Evolutionary conservation across 768 basidiomycete species (phyloP).

Genomic region (Rubroboletus pulcherrimus): DNA sequence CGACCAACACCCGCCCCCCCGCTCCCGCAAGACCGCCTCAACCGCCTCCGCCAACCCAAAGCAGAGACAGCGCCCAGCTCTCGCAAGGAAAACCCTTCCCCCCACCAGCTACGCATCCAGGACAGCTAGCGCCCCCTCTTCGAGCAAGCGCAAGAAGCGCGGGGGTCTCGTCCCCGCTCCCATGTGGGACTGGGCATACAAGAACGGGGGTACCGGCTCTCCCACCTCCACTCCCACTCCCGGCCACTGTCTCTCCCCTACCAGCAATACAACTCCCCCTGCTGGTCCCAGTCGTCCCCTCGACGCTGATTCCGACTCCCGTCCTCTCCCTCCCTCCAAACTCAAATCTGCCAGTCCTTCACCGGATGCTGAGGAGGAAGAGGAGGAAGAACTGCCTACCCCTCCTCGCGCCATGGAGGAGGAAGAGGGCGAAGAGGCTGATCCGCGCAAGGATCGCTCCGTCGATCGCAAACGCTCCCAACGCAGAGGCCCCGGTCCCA

Average conservation of each 20-base stretch:
- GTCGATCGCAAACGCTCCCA: conserved; percentile 5
- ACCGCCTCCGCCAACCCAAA: neutral
- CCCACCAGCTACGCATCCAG: conserved; percentile 1
- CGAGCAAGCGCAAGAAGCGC: conserved; percentile 45
- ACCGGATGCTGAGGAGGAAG: conserved; percentile 35
- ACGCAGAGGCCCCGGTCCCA: neutral
- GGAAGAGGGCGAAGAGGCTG: conserved; percentile 48
- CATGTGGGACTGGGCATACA: conserved; percentile 86
- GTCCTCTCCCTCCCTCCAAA: neutral
- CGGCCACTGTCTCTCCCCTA: conserved; percentile 1
- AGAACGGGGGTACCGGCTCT: conserved; percentile 33
- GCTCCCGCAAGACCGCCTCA: conserved; percentile 9
- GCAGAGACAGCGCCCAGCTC: conserved; percentile 10
- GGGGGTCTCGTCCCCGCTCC: conserved; percentile 71
- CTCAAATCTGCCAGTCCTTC: conserved; percentile 11
- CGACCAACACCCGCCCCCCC: conserved; percentile 14
- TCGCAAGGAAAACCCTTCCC: conserved; percentile 5
- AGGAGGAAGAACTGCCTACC: conserved; percentile 41
- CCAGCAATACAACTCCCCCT: neutral
- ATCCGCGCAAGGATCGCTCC: conserved; percentile 16
- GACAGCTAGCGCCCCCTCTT: conserved; percentile 7
- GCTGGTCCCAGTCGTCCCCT: conserved; percentile 8
- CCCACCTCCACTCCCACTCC: conserved; percentile 9
- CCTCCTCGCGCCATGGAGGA: conserved; percentile 59
- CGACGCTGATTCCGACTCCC: neutral